Evolutionary conservation across 2,329 filamentous ascomycete genomes (phyloP), one percentile per base, ranked within the genome.

Genomic region (Talaromyces sp.): DNA sequence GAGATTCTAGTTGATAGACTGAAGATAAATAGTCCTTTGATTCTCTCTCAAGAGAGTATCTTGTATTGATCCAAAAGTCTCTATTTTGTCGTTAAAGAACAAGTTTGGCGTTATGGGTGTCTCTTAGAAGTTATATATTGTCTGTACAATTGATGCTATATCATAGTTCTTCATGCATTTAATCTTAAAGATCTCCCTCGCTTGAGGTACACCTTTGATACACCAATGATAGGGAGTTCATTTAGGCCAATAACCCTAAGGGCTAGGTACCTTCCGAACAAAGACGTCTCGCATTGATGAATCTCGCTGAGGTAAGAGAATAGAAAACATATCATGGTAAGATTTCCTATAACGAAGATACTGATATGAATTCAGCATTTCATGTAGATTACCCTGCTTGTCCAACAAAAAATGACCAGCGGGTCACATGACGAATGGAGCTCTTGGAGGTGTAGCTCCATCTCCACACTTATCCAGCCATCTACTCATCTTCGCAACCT

Each of bases 1-100:
- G 56, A 63, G 67, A 35, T 68, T 68, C 31, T 68, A 25, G 22
- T 39, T n/a, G 19, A 25, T 13, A 8, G 4, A 31, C 17, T 22
- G n/a, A 19, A 7, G 49, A 5, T 56, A 11, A 56, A 56, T 39
- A 56, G 33, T 52, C 27, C 15, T 56, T 33, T 25, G n/a, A 15
- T 10, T 15, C 27, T 1, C 39, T n/a, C 19, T 27, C 22, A 35
- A 56, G 1, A 22, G 0, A 19, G 22, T 22, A n/a, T 22, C 1
- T 56, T 37, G 49, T 25, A n/a, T 35, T 15, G 17, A 35, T 19
- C 11, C 15, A 22, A 35, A 37, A 56, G 31, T 22, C 17, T 3
- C 10, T 10, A 37, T 37, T 5, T 15, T 56, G 52, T 37, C 31
- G 31, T 33, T 50, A 25, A 31, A 54, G 15, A 27, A 35, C 17